Evolutionary conservation across 306 rosid genomes (phyloP), one percentile per base, ranked within the genome.

Genomic region (Styphnolobium japonicum): DNA sequence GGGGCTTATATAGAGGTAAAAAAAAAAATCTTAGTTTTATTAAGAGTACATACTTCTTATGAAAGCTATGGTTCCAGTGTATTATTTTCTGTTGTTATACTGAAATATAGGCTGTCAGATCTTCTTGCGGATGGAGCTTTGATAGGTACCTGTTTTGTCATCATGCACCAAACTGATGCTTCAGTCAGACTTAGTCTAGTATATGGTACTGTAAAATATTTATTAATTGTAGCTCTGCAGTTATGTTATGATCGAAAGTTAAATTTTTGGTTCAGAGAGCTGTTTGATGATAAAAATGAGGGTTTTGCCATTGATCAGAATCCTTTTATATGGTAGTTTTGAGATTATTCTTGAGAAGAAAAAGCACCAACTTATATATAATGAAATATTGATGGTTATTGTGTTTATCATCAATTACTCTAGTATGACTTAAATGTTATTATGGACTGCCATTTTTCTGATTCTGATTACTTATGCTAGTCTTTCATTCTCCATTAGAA

Each of bases 401-500:
- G 3, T 18, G 31, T 40, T 36, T 7, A n/a, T 65, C 33, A 37
- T 46, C 43, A 27, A 37, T 12, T 15, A 5, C 22, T 78, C 51
- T 11, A 71, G 7, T 61, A 23, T 60, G 51, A 39, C 25, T 51
- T 29, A 45, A 14, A 37, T 70, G 60, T 46, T 58, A 53, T 81
- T 70, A 45, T 79, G 36, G 75, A 22, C 39, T 53, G 63, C 4
- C 36, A 80, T 27, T 62, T 77, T 27, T 51, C 9, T 40, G 25
- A 25, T 27, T 51, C 9, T 40, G 25, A 25, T 75, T n/a, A 70
- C 79, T 67, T 19, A 73, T 37, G 8, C 51, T 6, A 23, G 0
- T 55, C 42, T 80, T 76, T 69, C 79, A 79, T 67, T 67, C 16
- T 51, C 69, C 67, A 31, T 66, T 63, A 73, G 85, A 85, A 88